Percentiles rank a stretch among this genome's conserved stretches.
Evolutionary conservation across 345 rosid genomes (phyloP).

Genomic region (Hypericum androsaemum): DNA sequence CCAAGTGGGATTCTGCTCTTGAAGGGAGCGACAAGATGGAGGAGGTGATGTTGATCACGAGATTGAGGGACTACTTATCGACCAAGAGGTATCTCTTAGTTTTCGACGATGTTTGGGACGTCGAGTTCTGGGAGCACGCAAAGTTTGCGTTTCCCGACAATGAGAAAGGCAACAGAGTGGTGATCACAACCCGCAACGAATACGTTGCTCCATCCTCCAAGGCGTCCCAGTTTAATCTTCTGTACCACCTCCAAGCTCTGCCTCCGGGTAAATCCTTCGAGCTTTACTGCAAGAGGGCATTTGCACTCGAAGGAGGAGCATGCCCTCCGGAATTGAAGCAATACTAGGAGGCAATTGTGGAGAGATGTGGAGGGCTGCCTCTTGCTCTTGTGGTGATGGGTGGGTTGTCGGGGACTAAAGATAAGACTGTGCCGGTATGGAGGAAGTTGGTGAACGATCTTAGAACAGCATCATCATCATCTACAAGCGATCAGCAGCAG

Average conservation of each 20-base stretch:
- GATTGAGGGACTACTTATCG: background rate
- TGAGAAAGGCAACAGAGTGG: background rate
- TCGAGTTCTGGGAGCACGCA: constrained; percentile 2
- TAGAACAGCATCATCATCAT: background rate
- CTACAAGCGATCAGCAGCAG: background rate
- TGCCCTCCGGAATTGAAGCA: background rate
- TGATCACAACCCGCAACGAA: constrained; percentile 7
- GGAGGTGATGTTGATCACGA: background rate
- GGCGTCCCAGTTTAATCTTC: background rate
- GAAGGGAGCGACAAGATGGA: background rate
- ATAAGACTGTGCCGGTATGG: background rate
- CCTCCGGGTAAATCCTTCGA: background rate
- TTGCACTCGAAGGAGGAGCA: background rate
- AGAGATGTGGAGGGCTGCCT: constrained; percentile 4
- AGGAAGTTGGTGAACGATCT: background rate
- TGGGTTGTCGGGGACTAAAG: constrained; percentile 1
- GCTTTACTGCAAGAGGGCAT: constrained; percentile 1
- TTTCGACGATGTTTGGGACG: constrained; percentile 6
- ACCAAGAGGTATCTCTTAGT: background rate
- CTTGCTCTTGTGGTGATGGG: constrained; percentile 1
- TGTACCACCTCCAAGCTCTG: constrained; percentile 1
- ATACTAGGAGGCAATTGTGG: background rate
- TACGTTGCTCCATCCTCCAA: background rate
- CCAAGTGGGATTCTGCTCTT: background rate
- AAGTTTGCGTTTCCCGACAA: background rate